Conservation (phyloP, 176 grass and related monocot genomes). For the Poa pratensis region DNA sequence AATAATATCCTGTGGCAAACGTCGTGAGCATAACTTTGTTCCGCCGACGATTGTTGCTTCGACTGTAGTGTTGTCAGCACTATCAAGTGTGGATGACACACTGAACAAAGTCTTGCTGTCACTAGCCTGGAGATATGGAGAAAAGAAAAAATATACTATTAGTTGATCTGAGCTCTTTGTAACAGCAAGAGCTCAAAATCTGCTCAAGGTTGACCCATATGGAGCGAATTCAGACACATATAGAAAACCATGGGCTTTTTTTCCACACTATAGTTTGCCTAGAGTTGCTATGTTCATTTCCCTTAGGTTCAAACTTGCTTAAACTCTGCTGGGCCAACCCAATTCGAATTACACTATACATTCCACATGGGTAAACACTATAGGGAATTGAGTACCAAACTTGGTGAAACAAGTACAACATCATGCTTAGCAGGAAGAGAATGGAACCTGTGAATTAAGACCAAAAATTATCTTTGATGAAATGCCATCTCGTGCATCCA, state of each 20-base stretch:
- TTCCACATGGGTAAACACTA: slow-evolving; percentile 8
- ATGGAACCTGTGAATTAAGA: slow-evolving; percentile 85
- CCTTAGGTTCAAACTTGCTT: slow-evolving; percentile 2
- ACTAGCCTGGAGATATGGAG: slow-evolving; percentile 60
- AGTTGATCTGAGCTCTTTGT: not conserved
- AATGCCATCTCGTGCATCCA: slow-evolving; percentile 79
- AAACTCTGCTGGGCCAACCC: slow-evolving; percentile 17
- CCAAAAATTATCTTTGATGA: slow-evolving; percentile 98
- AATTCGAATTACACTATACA: not conserved
- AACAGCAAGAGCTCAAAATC: slow-evolving; percentile 11
- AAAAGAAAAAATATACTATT: slow-evolving; percentile 9
- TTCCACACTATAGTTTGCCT: not conserved
- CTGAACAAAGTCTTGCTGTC: slow-evolving; percentile 75
- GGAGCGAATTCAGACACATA: slow-evolving; percentile 1
- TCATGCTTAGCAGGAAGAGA: slow-evolving; percentile 35
- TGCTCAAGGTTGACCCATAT: slow-evolving; percentile 19
- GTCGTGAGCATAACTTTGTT: slow-evolving; percentile 85
- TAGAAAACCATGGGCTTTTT: slow-evolving; percentile 3
- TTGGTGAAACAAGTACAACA: slow-evolving; percentile 35
- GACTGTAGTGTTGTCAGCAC: slow-evolving; percentile 73
- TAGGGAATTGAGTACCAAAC: slow-evolving; percentile 10
- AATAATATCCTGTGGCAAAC: slow-evolving; percentile 92
- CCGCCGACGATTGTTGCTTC: slow-evolving; percentile 80
- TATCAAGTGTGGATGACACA: slow-evolving; percentile 76
- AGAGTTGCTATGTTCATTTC: slow-evolving; percentile 14